A percentile compares a stretch with the other conserved stretches of the same genome.
Conservation (phyloP, 208 protist genomes). For the Crithidia expoeki region DNA sequence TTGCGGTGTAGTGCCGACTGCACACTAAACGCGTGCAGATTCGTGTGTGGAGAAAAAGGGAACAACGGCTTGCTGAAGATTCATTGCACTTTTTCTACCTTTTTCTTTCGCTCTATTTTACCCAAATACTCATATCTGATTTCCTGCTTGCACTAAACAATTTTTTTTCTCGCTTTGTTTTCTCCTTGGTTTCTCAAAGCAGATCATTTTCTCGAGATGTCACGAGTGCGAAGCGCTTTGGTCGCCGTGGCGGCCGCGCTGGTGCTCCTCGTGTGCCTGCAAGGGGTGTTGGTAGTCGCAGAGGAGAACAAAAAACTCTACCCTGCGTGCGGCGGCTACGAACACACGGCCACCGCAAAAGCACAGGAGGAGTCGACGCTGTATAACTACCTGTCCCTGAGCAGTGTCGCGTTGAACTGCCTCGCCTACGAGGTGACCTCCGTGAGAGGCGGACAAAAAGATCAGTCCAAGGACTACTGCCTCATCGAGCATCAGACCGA, state of each 20-base stretch:
- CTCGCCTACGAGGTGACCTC: conserved; percentile 71
- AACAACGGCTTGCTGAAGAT: background rate
- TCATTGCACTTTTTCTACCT: conserved; percentile 10
- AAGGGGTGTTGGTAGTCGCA: background rate
- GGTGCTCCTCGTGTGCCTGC: conserved; percentile 22
- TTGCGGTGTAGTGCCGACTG: too few relatives aligned
- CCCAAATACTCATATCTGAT: too few relatives aligned
- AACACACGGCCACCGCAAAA: conserved; percentile 23
- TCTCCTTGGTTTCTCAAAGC: too few relatives aligned
- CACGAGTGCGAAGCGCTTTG: background rate
- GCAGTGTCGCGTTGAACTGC: conserved; percentile 48
- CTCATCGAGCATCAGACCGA: conserved; percentile 64
- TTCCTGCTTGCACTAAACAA: background rate
- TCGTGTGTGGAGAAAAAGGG: too few relatives aligned
- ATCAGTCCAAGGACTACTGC: conserved; percentile 49
- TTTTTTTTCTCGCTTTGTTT: too few relatives aligned
- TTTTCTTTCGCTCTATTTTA: too few relatives aligned
- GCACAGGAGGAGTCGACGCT: conserved; percentile 32
- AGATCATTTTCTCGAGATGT: conserved; percentile 1
- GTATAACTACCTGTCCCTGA: conserved; percentile 6
- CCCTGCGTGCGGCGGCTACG: conserved; percentile 48
- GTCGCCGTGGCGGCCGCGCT: background rate
- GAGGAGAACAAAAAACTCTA: conserved; percentile 47
- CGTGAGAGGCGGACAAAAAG: conserved; percentile 29
- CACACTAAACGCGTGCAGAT: background rate